These are phyloP conservation scores for Madurella mycetomatis DNA, from an alignment of 2,329 filamentous ascomycete genomes.

Conservation along the genomic window DNA sequence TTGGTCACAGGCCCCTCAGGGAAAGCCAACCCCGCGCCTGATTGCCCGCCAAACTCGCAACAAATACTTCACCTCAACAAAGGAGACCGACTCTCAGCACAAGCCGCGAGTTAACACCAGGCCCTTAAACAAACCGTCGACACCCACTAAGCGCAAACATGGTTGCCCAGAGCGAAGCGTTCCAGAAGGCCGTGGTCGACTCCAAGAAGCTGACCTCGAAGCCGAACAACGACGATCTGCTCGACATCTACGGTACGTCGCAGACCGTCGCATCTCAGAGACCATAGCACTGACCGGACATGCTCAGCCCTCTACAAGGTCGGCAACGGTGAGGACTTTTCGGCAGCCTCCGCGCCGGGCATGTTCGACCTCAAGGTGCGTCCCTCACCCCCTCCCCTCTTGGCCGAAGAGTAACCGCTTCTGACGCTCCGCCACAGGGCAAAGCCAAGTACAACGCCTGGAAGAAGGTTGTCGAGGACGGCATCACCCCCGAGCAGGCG, in stretches of 20 bases:
- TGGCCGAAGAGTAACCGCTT: not conserved
- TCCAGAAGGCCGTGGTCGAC: constrained; percentile 56
- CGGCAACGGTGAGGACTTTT: constrained; percentile 52
- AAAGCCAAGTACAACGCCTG: constrained; percentile 79
- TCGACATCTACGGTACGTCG: constrained; percentile 56
- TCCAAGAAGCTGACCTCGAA: constrained; percentile 64
- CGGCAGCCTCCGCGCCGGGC: constrained; percentile 54
- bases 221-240: constrained; percentile 60
- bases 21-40: constrained; percentile 15
- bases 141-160: constrained; percentile 30
- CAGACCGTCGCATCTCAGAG: not conserved
- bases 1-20: not conserved
- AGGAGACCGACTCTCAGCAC: not conserved
- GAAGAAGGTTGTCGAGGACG: constrained; percentile 64
- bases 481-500: constrained; percentile 59
- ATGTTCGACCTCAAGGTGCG: constrained; percentile 67
- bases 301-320: constrained; percentile 55
- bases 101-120: not conserved
- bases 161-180: constrained; percentile 42
- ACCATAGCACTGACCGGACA: constrained; percentile 1
- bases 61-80: constrained; percentile 13
- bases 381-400: no score
- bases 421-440: constrained; percentile 44
- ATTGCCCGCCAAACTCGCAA: constrained; percentile 17
- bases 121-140: not conserved